Evolutionary conservation across 306 rosid genomes (phyloP).

Genomic region (Lupinus albus): DNA sequence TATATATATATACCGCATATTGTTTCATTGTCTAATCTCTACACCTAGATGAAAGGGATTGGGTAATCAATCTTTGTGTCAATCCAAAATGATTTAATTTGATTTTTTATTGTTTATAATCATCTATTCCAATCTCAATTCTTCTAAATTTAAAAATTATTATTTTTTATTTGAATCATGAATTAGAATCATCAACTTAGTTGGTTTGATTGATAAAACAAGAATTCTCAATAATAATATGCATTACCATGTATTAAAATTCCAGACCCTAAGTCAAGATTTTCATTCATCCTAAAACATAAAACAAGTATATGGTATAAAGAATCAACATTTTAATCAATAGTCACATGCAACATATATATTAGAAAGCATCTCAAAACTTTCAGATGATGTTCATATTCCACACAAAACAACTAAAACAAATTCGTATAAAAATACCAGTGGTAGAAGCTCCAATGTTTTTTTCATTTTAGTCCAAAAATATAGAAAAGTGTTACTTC

Average conservation of each 20-base stretch:
- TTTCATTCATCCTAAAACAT: neutral
- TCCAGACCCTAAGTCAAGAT: slow-evolving; percentile 10
- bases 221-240: neutral
- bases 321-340: neutral
- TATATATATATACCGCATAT: too few species aligned
- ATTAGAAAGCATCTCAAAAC: neutral
- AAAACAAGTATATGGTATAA: neutral
- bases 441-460: too few species aligned
- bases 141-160: slow-evolving; percentile 11
- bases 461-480: too few species aligned
- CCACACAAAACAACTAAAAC: too few species aligned
- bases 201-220: neutral
- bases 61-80: neutral
- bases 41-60: neutral
- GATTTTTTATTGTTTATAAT: neutral
- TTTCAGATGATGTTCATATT: neutral
- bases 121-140: neutral
- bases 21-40: too few species aligned
- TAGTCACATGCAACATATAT: neutral
- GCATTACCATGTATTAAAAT: neutral
- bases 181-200: neutral
- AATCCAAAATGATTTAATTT: neutral
- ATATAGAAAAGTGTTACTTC: too few species aligned
- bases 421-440: too few species aligned
- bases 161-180: slow-evolving; percentile 9